Conservation (phyloP, 1,139 yeast species). For the Saccharomyces hybrid region DNA sequence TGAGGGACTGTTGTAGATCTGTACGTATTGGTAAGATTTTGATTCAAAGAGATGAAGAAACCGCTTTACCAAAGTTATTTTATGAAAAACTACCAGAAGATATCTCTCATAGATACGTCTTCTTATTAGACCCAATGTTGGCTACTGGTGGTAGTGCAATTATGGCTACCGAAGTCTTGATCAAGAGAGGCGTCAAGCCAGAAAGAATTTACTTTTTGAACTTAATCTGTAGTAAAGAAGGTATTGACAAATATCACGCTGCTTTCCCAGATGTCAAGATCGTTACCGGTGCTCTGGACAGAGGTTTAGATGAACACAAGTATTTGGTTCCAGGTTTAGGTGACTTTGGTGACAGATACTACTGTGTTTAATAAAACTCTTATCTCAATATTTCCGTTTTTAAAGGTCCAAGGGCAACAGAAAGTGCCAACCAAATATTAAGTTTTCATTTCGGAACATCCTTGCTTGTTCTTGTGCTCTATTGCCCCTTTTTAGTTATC, state of each 20-base stretch:
- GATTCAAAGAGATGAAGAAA: conserved; percentile 95
- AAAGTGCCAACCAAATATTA: too few species aligned
- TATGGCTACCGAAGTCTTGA: conserved; percentile 90
- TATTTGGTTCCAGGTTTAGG: conserved; percentile 93
- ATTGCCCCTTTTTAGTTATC: background rate
- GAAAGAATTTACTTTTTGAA: conserved; percentile 84
- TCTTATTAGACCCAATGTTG: conserved; percentile 90
- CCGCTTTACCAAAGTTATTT: conserved; percentile 68
- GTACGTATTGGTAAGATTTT: conserved; percentile 93
- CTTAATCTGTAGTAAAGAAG: conserved; percentile 91
- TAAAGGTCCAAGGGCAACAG: background rate
- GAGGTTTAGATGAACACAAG: conserved; percentile 72
- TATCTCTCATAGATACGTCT: conserved; percentile 78
- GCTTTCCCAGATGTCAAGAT: conserved; percentile 79
- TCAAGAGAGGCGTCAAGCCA: conserved; percentile 77
- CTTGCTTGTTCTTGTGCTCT: background rate
- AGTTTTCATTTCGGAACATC: background rate
- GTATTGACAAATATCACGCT: conserved; percentile 67
- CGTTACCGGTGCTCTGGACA: conserved; percentile 90
- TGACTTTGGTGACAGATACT: conserved; percentile 96
- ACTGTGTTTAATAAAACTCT: conserved; percentile 53
- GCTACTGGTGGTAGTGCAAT: conserved; percentile 98
- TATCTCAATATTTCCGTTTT: background rate
- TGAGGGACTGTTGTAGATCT: conserved; percentile 93
- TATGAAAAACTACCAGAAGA: conserved; percentile 93